Evolutionary conservation across 2,329 filamentous ascomycete genomes (phyloP).

Genomic region (Chaetomiaceae sp.): DNA sequence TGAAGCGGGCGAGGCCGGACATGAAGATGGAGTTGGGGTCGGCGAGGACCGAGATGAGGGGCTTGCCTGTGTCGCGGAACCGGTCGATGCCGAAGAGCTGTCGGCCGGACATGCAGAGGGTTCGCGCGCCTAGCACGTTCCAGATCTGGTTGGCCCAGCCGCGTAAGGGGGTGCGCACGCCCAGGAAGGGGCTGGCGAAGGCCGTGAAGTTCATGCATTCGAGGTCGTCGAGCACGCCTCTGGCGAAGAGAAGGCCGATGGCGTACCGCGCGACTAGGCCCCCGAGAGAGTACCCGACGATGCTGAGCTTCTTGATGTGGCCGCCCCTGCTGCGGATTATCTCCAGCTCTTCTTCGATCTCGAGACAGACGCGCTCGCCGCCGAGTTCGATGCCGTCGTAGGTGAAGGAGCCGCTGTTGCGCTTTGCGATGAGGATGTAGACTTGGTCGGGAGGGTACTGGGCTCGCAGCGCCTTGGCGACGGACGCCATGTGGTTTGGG

Average conservation of each 20-base stretch:
- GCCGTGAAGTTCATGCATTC: constrained; percentile 90
- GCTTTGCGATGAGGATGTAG: constrained; percentile 66
- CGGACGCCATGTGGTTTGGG: constrained; percentile 64
- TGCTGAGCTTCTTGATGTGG: constrained; percentile 73
- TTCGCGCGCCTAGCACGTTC: constrained; percentile 81
- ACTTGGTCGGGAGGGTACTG: constrained; percentile 59
- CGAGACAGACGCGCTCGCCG: constrained; percentile 62
- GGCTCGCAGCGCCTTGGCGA: constrained; percentile 62
- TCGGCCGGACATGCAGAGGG: constrained; percentile 74
- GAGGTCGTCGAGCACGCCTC: constrained; percentile 72
- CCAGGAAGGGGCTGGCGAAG: constrained; percentile 80
- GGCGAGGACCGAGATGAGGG: constrained; percentile 74
- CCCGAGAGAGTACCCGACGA: constrained; percentile 86
- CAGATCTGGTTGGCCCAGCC: constrained; percentile 64
- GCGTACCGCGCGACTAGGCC: constrained; percentile 84
- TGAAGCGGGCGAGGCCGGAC: constrained; percentile 69
- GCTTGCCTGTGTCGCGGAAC: constrained; percentile 77
- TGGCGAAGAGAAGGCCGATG: constrained; percentile 75
- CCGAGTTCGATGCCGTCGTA: constrained; percentile 67
- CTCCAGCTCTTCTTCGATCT: constrained; percentile 62
- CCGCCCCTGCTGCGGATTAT: constrained; percentile 58
- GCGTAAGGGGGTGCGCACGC: constrained; percentile 65
- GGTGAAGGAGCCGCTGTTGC: constrained; percentile 68
- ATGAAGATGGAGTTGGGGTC: constrained; percentile 85
- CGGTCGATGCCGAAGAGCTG: constrained; percentile 85